Conservation (phyloP, 2,329 filamentous ascomycete genomes). For the Fusarium domesticum region DNA sequence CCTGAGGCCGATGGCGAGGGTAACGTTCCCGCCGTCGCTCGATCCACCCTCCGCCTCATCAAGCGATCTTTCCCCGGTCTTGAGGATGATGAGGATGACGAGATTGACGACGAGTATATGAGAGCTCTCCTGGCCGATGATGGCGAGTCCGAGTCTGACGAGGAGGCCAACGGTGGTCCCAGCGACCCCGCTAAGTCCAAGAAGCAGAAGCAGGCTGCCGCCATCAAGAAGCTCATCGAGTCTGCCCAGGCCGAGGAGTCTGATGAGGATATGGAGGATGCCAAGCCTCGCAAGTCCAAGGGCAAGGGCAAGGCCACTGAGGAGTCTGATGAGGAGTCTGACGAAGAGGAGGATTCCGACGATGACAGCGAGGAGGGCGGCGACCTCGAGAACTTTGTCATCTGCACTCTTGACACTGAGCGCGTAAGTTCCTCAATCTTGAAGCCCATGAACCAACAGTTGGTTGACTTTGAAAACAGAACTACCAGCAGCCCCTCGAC, state of each 20-base stretch:
- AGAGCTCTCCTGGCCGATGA: conserved; percentile 53
- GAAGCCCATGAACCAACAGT: background rate
- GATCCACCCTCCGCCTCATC: conserved; percentile 88
- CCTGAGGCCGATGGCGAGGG: conserved; percentile 62
- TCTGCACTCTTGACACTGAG: conserved; percentile 93
- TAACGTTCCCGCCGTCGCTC: conserved; percentile 60
- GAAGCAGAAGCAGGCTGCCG: conserved; percentile 77
- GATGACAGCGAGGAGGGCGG: conserved; percentile 61
- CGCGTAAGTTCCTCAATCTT: conserved; percentile 62
- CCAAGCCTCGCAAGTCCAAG: conserved; percentile 62
- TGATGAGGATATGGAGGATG: conserved; percentile 72
- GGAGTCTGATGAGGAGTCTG: conserved; percentile 56
- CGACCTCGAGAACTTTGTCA: conserved; percentile 82
- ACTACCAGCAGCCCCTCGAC: conserved; percentile 93
- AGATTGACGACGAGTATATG: conserved; percentile 66
- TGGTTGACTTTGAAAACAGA: conserved; percentile 47
- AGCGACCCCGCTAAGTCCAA: conserved; percentile 89
- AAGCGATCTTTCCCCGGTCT: conserved; percentile 63
- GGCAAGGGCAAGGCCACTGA: conserved; percentile 65
- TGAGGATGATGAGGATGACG: conserved; percentile 58
- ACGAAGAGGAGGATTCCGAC: conserved; percentile 59
- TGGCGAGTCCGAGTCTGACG: conserved; percentile 52
- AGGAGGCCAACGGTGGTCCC: conserved; percentile 77
- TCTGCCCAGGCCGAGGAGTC: conserved; percentile 59
- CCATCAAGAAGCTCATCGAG: conserved; percentile 73